phyloP scores from a whole-genome alignment of 2,329 filamentous ascomycete species.

The Exophiala calicioides region DNA sequence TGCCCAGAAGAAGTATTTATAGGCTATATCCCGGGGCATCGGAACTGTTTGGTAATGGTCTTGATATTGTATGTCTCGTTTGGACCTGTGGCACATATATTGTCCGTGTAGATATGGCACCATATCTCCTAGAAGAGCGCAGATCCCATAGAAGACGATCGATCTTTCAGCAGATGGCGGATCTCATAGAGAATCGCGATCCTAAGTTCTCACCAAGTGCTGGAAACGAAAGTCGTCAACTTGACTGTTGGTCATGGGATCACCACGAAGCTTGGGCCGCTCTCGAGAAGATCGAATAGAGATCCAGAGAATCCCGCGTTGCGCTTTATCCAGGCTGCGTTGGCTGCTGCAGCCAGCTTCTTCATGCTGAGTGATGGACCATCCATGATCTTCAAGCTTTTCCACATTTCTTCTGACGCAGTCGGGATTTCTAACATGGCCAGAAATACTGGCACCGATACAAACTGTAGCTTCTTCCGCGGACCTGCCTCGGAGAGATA shows the following conservation, averaged over 20 bases:
- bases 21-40: too few relatives aligned
- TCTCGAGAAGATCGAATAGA: conserved; percentile 33
- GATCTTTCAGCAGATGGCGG: background rate
- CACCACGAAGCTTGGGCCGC: conserved; percentile 8
- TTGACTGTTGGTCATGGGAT: conserved; percentile 1
- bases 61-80: background rate
- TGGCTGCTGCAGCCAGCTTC: conserved; percentile 24
- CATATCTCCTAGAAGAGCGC: background rate
- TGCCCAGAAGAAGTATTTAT: too few relatives aligned
- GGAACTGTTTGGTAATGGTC: too few relatives aligned
- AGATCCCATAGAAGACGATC: background rate
- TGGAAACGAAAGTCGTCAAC: background rate
- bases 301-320: conserved; percentile 27
- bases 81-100: background rate
- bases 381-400: conserved; percentile 16
- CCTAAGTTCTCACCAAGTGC: background rate
- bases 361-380: background rate
- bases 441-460: conserved; percentile 32
- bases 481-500: background rate
- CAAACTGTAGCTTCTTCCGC: conserved; percentile 23
- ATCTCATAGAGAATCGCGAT: background rate
- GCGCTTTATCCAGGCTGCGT: conserved; percentile 25
- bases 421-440: conserved; percentile 32
- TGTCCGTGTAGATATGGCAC: background rate
- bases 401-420: conserved; percentile 29